These are phyloP conservation scores for Plasmodium berghei DNA, from an alignment of 169 alveolate species.

Conservation along the genomic window DNA sequence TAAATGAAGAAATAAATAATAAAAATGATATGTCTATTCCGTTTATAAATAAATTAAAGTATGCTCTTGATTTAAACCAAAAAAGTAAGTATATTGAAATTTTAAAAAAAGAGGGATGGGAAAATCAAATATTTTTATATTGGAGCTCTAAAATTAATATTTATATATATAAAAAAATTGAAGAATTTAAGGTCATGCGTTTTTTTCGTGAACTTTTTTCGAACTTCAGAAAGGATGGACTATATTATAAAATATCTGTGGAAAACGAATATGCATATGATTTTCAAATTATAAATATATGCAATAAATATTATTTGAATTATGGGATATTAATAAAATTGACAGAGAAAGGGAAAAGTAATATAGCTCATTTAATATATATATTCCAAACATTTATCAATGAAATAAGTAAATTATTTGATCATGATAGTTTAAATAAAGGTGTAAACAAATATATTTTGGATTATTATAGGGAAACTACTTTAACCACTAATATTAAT, in stretches of 20 bases:
- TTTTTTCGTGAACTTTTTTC: slow-evolving; percentile 60
- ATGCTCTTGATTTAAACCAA: slow-evolving; percentile 55
- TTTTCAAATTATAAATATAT: slow-evolving; percentile 24
- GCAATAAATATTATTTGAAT: slow-evolving; percentile 57
- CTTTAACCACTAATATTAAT: slow-evolving; percentile 37
- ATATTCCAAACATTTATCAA: slow-evolving; percentile 51
- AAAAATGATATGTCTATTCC: slow-evolving; percentile 27
- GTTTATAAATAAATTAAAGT: slow-evolving; percentile 25
- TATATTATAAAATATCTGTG: slow-evolving; percentile 49
- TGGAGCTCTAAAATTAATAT: slow-evolving; percentile 71
- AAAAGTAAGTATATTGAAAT: slow-evolving; percentile 56
- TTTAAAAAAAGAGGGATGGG: slow-evolving; percentile 66
- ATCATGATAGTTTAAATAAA: slow-evolving; percentile 64
- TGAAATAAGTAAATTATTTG: slow-evolving; percentile 63
- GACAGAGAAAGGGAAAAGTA: slow-evolving; percentile 46
- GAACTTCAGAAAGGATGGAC: slow-evolving; percentile 41
- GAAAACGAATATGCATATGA: slow-evolving; percentile 68
- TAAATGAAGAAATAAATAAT: background rate
- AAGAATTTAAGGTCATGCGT: slow-evolving; percentile 53
- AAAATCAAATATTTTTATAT: slow-evolving; percentile 43
- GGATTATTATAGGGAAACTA: slow-evolving; percentile 59
- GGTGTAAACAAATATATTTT: slow-evolving; percentile 55
- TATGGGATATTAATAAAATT: slow-evolving; percentile 63
- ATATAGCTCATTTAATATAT: slow-evolving; percentile 50
- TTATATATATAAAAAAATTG: slow-evolving; percentile 61